phyloP scores from a whole-genome alignment of 768 basidiomycete genomes.

The Leucosporidium scottii region DNA sequence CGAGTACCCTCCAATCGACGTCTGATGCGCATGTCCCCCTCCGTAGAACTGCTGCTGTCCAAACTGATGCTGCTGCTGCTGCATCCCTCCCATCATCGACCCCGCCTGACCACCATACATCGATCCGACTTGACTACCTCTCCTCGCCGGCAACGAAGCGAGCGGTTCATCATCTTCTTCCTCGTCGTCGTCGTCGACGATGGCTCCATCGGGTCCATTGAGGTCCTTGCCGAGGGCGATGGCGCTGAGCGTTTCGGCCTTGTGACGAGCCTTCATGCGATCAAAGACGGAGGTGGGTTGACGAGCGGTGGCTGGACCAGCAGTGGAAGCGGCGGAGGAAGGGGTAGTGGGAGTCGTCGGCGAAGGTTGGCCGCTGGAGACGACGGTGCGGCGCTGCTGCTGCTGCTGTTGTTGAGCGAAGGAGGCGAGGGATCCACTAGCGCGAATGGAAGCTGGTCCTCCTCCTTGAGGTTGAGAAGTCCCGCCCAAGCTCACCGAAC shows the following conservation, averaged over 20 bases:
- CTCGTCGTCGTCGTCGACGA: constrained; percentile 11
- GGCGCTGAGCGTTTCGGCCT: constrained; percentile 24
- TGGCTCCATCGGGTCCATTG: constrained; percentile 12
- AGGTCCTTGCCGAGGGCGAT: constrained; percentile 24
- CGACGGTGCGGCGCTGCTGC: neutral
- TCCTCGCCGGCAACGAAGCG: constrained; percentile 11
- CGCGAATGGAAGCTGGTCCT: neutral
- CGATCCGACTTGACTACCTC: neutral
- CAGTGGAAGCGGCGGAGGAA: constrained; percentile 4
- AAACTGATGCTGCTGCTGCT: neutral
- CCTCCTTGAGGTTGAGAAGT: too few species aligned
- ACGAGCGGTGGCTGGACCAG: neutral
- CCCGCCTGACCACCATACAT: neutral
- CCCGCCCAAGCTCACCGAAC: too few species aligned
- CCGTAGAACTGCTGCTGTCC: neutral
- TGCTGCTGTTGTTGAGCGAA: neutral
- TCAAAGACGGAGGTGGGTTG: constrained; percentile 3
- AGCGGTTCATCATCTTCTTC: constrained; percentile 26
- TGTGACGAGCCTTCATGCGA: constrained; percentile 30
- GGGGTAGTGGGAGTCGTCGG: constrained; percentile 1
- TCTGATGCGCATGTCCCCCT: neutral
- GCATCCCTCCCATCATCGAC: constrained; percentile 10
- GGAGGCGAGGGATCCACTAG: neutral
- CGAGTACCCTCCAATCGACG: constrained; percentile 26
- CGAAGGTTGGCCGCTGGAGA: neutral